A percentile compares a stretch with the other conserved stretches of the same genome.
Conservation (phyloP, 108 stramenopile genomes). For the Cyclotella sp. region DNA sequence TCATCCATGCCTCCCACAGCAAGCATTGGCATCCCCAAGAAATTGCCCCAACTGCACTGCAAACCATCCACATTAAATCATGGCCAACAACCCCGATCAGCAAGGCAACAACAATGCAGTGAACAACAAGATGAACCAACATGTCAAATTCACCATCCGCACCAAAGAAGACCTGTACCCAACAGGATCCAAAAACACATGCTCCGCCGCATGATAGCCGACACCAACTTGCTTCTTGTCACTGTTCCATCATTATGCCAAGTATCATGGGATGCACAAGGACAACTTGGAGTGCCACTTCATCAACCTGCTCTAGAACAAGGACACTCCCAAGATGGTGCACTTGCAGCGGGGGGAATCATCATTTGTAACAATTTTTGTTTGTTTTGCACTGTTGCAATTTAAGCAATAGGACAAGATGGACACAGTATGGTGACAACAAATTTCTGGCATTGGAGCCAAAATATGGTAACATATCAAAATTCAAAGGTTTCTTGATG, state of each 20-base stretch:
- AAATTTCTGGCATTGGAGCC: too few species aligned
- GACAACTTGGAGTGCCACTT: slow-evolving; percentile 87
- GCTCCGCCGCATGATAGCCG: slow-evolving; percentile 88
- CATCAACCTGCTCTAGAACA: slow-evolving; percentile 92
- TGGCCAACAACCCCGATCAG: slow-evolving; percentile 19
- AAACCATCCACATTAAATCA: neutral
- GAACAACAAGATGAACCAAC: slow-evolving; percentile 76
- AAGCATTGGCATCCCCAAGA: too few species aligned
- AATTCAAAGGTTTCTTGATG: too few species aligned
- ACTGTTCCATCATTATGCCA: slow-evolving; percentile 98
- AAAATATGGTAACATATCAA: too few species aligned
- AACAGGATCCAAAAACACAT: slow-evolving; percentile 88
- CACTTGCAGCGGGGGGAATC: slow-evolving; percentile 92
- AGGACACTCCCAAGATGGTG: slow-evolving; percentile 91
- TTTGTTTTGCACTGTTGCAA: too few species aligned
- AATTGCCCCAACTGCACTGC: too few species aligned
- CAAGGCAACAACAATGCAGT: slow-evolving; percentile 53
- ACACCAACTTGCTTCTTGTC: slow-evolving; percentile 94
- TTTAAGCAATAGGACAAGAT: too few species aligned
- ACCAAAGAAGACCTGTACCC: slow-evolving; percentile 93
- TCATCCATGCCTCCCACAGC: too few species aligned
- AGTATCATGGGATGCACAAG: slow-evolving; percentile 97
- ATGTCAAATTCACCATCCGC: slow-evolving; percentile 92
- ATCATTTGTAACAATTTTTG: too few species aligned
- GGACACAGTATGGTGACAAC: too few species aligned